These are phyloP conservation scores for Linum tenue DNA, from an alignment of 345 rosid species.

Conservation along the genomic window DNA sequence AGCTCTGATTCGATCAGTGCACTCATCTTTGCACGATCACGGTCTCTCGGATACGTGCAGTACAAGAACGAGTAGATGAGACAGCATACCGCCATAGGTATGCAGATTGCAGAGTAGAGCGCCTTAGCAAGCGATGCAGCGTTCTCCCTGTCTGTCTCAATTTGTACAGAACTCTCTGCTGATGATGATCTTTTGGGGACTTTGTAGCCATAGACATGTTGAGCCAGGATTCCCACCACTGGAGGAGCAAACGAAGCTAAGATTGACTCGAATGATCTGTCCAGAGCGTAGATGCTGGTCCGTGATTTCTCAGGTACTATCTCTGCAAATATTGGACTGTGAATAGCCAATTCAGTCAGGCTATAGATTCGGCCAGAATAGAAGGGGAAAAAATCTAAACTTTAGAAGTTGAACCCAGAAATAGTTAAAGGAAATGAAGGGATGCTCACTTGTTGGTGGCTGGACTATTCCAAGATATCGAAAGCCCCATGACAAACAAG, in stretches of 20 bases:
- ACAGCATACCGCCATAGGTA: conserved; percentile 73
- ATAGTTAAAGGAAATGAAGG: no score
- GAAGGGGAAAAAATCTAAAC: no score
- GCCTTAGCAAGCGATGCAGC: conserved; percentile 76
- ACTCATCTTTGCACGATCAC: conserved; percentile 69
- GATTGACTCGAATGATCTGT: conserved; percentile 66
- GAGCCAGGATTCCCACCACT: conserved; percentile 68
- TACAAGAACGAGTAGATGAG: conserved; percentile 70
- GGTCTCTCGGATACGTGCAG: conserved; percentile 64
- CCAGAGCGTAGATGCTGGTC: conserved; percentile 77
- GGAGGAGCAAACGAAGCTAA: conserved; percentile 89
- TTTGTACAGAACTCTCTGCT: conserved; percentile 22
- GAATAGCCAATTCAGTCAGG: not conserved
- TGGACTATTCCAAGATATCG: conserved; percentile 80
- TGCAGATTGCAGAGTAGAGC: conserved; percentile 61
- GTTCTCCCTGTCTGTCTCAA: conserved; percentile 57
- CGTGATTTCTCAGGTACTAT: conserved; percentile 77
- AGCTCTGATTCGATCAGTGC: conserved; percentile 69
- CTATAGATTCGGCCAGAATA: no score
- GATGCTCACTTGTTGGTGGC: conserved; percentile 72
- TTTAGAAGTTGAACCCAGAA: no score
- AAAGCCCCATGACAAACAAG: conserved; percentile 49
- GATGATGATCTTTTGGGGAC: conserved; percentile 39
- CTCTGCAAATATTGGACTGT: conserved; percentile 89
- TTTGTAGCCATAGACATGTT: conserved; percentile 68